Conservation (phyloP, 805 yeast genomes). For the Cyberlindnera mycetangii region DNA sequence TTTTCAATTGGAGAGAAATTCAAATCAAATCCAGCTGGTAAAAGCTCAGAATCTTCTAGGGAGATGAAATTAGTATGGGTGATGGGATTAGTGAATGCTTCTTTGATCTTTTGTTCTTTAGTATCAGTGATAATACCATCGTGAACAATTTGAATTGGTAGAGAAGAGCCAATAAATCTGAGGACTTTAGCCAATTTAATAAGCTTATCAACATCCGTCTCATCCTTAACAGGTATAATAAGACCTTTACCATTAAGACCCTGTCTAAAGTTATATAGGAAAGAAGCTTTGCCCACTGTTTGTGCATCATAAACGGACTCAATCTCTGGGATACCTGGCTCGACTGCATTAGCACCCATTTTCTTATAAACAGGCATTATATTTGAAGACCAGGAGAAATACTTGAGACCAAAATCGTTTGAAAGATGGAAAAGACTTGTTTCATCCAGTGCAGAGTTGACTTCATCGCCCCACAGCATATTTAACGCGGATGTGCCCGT, state of each 20-base stretch:
- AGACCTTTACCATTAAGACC: constrained; percentile 46
- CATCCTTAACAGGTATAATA: constrained; percentile 47
- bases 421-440: constrained; percentile 22
- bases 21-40: constrained; percentile 11
- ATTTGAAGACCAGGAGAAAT: constrained; percentile 40
- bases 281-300: constrained; percentile 24
- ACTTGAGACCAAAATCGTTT: constrained; percentile 32
- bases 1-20: constrained; percentile 26
- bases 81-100: constrained; percentile 10
- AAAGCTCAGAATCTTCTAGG: constrained; percentile 2
- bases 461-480: constrained; percentile 15
- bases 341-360: constrained; percentile 20
- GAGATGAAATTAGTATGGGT: constrained; percentile 6
- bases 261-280: constrained; percentile 28
- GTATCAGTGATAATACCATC: constrained; percentile 34
- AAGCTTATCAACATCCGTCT: constrained; percentile 39
- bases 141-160: constrained; percentile 42
- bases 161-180: constrained; percentile 31
- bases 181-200: constrained; percentile 43
- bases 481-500: constrained; percentile 1
- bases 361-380: constrained; percentile 35
- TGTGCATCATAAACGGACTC: constrained; percentile 14
- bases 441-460: constrained; percentile 5
- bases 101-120: neutral
- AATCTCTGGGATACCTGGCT: constrained; percentile 29